Conservation (phyloP, 2,329 filamentous ascomycete species). For the Hymenoscyphus repandus region DNA sequence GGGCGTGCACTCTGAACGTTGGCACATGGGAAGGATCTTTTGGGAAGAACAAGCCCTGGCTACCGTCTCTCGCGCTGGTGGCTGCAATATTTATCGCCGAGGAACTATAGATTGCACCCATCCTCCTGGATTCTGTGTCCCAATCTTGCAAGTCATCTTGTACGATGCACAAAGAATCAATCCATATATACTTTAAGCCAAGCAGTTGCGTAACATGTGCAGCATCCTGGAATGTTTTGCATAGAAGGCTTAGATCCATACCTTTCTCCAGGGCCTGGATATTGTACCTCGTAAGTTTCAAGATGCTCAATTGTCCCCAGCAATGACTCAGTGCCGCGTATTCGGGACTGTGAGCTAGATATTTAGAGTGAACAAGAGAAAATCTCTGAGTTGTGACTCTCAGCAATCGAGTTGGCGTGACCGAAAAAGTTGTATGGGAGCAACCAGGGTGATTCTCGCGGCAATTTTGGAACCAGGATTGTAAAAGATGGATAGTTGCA, state of each 20-base stretch:
- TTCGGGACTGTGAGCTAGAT: neutral
- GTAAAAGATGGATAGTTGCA: no score
- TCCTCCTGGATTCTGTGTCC: neutral
- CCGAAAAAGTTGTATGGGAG: no score
- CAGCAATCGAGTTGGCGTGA: no score
- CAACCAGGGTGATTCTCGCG: no score
- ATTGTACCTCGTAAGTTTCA: no score
- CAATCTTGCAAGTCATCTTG: neutral
- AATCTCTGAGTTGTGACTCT: no score
- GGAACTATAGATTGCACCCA: neutral
- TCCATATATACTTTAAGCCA: neutral
- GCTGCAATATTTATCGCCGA: neutral
- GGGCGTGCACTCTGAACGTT: no score
- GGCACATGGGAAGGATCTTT: no score
- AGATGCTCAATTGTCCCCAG: neutral
- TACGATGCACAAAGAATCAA: neutral
- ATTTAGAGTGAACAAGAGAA: no score
- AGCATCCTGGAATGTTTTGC: neutral
- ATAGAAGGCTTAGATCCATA: neutral
- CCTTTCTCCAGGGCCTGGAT: no score
- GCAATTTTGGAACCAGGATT: neutral
- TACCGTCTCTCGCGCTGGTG: neutral
- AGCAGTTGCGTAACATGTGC: neutral
- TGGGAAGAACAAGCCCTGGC: conserved; percentile 4
- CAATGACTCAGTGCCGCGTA: neutral